Conservation (phyloP, 345 rosid genomes). For the Conringia planisiliqua region DNA sequence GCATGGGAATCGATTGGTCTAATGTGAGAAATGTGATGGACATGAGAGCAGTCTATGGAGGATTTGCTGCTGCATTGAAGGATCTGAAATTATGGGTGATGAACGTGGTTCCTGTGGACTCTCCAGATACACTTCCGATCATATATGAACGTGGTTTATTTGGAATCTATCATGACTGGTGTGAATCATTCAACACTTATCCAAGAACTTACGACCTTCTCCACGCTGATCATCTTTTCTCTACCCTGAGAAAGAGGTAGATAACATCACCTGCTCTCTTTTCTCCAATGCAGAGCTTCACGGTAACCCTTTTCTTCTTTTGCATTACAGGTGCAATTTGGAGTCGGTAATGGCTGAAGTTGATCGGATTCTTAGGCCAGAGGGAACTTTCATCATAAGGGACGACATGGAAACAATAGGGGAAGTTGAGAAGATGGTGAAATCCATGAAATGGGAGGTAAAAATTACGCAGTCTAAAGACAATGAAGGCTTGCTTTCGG, state of each 20-base stretch:
- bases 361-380: conserved; percentile 80
- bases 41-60: conserved; percentile 95
- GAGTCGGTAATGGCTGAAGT: conserved; percentile 66
- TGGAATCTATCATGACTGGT: conserved; percentile 93
- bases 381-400: conserved; percentile 65
- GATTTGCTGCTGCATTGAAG: conserved; percentile 78
- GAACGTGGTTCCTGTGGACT: conserved; percentile 73
- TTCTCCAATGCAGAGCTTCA: neutral
- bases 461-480: conserved; percentile 50
- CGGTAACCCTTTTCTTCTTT: neutral
- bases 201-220: conserved; percentile 87
- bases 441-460: conserved; percentile 68
- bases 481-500: conserved; percentile 52
- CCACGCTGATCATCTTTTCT: conserved; percentile 81
- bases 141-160: conserved; percentile 90
- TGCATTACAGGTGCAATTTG: conserved; percentile 57
- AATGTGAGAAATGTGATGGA: conserved; percentile 81
- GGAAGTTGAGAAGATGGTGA: conserved; percentile 58
- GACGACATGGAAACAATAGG: conserved; percentile 55
- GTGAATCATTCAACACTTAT: conserved; percentile 83
- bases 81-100: conserved; percentile 80
- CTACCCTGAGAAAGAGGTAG: conserved; percentile 61
- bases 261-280: neutral
- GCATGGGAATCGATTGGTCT: conserved; percentile 64
- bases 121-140: conserved; percentile 78